phyloP scores from a whole-genome alignment of 768 basidiomycete species.

The Auricularia sp. region DNA sequence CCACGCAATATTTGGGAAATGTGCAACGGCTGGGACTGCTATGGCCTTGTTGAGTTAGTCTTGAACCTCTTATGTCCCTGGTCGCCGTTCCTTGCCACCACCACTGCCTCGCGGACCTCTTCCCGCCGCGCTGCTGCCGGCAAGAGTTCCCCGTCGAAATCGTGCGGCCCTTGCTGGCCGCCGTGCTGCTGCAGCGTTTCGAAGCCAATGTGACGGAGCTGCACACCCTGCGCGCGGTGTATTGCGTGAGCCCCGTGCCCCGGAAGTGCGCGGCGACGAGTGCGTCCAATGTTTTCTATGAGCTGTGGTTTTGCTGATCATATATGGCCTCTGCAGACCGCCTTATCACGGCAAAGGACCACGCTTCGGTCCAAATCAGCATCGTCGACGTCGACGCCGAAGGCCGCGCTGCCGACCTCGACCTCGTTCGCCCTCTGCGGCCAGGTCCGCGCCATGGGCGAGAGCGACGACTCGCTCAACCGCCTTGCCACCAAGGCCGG shows the following conservation, averaged over 20 bases:
- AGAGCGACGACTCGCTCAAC: slow-evolving; percentile 94
- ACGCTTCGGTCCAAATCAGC: slow-evolving; percentile 95
- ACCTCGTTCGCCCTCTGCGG: slow-evolving; percentile 95
- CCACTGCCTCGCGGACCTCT: slow-evolving; percentile 31
- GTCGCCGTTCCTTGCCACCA: too few species aligned
- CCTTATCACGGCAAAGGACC: slow-evolving; percentile 97
- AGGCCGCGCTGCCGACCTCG: slow-evolving; percentile 60
- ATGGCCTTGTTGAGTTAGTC: too few species aligned
- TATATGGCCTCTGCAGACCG: slow-evolving; percentile 51
- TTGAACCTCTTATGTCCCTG: too few species aligned
- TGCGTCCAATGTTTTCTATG: slow-evolving; percentile 33
- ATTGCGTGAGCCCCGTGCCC: slow-evolving; percentile 47
- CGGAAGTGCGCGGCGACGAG: slow-evolving; percentile 98
- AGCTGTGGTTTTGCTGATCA: background rate
- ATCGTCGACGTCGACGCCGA: slow-evolving; percentile 83
- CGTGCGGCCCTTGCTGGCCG: slow-evolving; percentile 23
- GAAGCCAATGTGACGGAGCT: slow-evolving; percentile 37
- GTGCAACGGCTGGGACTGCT: too few species aligned
- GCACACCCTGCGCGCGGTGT: slow-evolving; percentile 27
- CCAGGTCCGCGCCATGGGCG: slow-evolving; percentile 86
- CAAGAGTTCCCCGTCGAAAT: slow-evolving; percentile 21
- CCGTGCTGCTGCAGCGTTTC: slow-evolving; percentile 19
- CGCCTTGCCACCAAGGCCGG: slow-evolving; percentile 91
- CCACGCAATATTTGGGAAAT: too few species aligned
- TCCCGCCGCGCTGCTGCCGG: slow-evolving; percentile 43